Evolutionary conservation across 768 basidiomycete species (phyloP), one percentile per base, ranked within the genome.

Genomic region (Tylopilus subfusipes): DNA sequence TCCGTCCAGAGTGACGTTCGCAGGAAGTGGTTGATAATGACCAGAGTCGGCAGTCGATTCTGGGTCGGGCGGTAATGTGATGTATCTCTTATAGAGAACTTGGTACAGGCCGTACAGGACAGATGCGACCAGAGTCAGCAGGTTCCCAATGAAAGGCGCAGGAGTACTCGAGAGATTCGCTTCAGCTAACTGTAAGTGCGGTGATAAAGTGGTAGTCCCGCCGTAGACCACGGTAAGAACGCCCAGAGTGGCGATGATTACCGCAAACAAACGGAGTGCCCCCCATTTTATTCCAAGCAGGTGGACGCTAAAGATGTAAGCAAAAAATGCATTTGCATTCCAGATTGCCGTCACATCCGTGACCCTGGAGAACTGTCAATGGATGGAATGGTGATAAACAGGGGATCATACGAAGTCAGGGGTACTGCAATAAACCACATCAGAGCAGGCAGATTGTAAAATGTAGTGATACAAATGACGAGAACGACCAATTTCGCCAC

Each of bases 271-370:
- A 40, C 81, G 85, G 42, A 81, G 74, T 16, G 78, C 58, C 56
- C 88, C 81, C 87, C 86, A 86, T 59, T 76, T 74, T 24, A 82
- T 72, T 21, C 78, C 73, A 56, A 86, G 84, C 3, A 93, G 62
- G 61, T 82, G 82, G 56, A 94, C 83, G n/a, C 86, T 82, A 67
- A 98, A 82, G 25, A 93, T 67, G 66, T 98, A 98, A 6, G 90
- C 89, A 69, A 93, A 94, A 74, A 98, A 94, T 1, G 90, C 87
- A 63, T 89, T 90, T 9, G 88, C 85, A 66, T 96, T 95, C 84
- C 90, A 93, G 25, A 93, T 82, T 19, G 84, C 83, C 74, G 92
- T 95, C 25, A 94, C 83, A 70, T 94, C 91, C 60, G 85, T 87
- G 25, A 93, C 76, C 22, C 93, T 92, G 57, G 25, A 53, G 48